Conservation (phyloP, 768 basidiomycete species). For the Russula virescens region DNA sequence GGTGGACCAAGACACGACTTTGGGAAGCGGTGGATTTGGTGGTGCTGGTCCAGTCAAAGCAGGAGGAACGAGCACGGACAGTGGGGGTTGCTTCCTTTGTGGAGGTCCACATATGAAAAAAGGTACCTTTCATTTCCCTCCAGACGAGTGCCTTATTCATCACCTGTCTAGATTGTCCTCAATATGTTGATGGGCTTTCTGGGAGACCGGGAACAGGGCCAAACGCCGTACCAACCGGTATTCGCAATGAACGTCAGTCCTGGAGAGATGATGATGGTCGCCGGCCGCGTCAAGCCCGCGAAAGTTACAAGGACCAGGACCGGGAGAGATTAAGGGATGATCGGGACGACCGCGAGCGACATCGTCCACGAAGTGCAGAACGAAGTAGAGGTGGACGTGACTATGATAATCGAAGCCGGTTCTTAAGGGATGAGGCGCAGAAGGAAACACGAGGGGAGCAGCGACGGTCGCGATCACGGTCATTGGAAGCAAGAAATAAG, state of each 20-base stretch:
- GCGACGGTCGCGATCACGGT: conserved; percentile 30
- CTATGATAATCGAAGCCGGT: conserved; percentile 4
- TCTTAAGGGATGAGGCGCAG: conserved; percentile 2
- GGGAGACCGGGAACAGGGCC: conserved; percentile 32
- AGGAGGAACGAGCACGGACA: conserved; percentile 50
- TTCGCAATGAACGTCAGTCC: conserved; percentile 25
- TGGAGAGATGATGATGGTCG: conserved; percentile 26
- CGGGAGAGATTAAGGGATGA: background rate
- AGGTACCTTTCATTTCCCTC: conserved; percentile 40
- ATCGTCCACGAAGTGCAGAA: conserved; percentile 13
- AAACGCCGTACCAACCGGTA: conserved; percentile 27
- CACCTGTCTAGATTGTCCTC: conserved; percentile 32
- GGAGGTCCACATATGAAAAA: conserved; percentile 92
- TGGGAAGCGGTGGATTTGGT: conserved; percentile 56
- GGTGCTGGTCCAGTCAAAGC: conserved; percentile 48
- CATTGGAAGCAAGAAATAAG: conserved; percentile 24
- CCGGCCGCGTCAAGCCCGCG: conserved; percentile 8
- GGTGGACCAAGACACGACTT: conserved; percentile 89
- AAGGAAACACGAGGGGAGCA: conserved; percentile 23
- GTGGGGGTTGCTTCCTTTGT: conserved; percentile 84
- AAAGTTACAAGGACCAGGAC: background rate
- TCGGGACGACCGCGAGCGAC: conserved; percentile 1
- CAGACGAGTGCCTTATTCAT: background rate
- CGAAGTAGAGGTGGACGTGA: conserved; percentile 22
- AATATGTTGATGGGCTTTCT: conserved; percentile 29